Evolutionary conservation across 1,284 basidiomycete genomes (phyloP).

Genomic region (Cystobasidium pallidum): DNA sequence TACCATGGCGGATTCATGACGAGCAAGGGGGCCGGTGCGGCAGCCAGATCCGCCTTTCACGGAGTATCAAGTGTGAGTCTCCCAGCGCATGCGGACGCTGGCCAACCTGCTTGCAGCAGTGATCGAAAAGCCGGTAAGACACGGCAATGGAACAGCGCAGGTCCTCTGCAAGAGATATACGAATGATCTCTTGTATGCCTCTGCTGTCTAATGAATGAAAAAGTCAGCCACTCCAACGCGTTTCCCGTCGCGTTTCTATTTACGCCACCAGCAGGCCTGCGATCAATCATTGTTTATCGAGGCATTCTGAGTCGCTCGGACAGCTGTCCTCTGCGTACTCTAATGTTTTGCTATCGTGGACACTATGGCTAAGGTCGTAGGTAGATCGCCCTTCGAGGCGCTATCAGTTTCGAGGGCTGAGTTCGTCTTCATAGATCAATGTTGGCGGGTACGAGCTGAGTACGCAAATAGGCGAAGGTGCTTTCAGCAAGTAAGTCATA

Average conservation of each 20-base stretch:
- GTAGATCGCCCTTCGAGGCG: background rate
- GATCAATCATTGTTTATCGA: conserved; percentile 5
- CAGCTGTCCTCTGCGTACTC: background rate
- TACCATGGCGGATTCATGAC: conserved; percentile 8
- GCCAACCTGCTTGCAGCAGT: background rate
- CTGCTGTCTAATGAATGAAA: background rate
- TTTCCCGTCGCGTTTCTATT: background rate
- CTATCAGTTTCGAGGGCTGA: background rate
- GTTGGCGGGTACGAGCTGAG: conserved; percentile 68
- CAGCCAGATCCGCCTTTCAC: too few species aligned
- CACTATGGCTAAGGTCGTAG: conserved; percentile 21
- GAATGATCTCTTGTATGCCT: too few species aligned
- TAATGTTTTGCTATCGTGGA: background rate
- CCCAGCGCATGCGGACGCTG: too few species aligned
- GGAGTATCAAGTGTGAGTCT: too few species aligned
- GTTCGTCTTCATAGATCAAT: background rate
- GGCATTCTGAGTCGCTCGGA: conserved; percentile 1
- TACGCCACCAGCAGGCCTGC: conserved; percentile 4
- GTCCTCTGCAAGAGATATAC: background rate
- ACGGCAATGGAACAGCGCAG: too few species aligned
- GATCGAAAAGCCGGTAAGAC: too few species aligned
- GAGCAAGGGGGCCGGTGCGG: background rate
- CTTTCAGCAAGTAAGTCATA: conserved; percentile 71
- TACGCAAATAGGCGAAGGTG: conserved; percentile 78
- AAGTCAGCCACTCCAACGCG: background rate